phyloP scores from a whole-genome alignment of 2,329 filamentous ascomycete species.

The Pestalotiopsis sp. region DNA sequence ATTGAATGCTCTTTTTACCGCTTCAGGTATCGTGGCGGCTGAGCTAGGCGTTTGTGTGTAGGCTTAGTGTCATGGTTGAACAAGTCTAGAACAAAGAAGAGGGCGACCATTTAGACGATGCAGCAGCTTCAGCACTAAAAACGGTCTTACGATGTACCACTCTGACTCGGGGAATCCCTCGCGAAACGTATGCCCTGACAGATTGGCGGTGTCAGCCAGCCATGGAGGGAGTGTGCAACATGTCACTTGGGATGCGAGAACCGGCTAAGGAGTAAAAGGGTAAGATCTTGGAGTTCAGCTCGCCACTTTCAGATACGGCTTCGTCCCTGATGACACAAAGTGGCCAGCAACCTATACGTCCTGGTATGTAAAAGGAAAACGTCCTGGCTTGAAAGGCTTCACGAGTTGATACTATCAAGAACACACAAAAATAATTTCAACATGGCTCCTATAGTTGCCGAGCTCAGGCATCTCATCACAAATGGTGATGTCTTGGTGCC shows the following conservation, averaged over 20 bases:
- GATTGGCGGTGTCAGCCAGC: background rate
- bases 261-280: background rate
- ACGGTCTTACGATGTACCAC: background rate
- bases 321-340: background rate
- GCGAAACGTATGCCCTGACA: background rate
- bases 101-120: too few species aligned
- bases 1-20: too few species aligned
- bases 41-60: too few species aligned
- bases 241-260: background rate
- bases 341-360: background rate
- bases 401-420: background rate
- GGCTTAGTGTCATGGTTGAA: too few species aligned
- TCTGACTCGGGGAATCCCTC: background rate
- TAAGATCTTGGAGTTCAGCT: background rate
- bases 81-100: too few species aligned
- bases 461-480: conserved; percentile 9
- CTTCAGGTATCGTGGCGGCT: too few species aligned
- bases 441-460: conserved; percentile 5
- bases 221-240: background rate
- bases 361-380: background rate
- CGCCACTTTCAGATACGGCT: background rate
- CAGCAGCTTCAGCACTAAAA: background rate
- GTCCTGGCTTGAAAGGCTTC: background rate
- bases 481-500: conserved; percentile 34
- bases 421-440: background rate